These are phyloP conservation scores for Kluyveromyces dobzhanskii DNA, from an alignment of 805 yeast genomes.

Conservation along the genomic window DNA sequence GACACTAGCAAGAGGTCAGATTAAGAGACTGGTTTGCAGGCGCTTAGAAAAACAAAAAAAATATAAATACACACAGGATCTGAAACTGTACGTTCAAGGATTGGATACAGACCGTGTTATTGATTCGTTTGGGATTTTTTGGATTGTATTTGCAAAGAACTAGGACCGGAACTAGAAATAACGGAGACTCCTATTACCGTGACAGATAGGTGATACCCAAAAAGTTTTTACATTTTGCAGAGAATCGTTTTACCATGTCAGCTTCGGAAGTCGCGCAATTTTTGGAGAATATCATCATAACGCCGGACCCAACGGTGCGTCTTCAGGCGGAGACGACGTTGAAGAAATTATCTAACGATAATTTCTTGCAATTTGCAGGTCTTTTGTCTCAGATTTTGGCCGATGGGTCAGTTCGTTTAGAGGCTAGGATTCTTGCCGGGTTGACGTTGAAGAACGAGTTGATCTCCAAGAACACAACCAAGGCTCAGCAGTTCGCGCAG, in stretches of 20 bases:
- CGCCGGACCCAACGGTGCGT: slow-evolving; percentile 58
- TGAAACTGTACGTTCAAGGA: no score
- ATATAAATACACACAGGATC: no score
- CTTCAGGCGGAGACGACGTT: slow-evolving; percentile 73
- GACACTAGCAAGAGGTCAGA: no score
- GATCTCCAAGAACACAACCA: slow-evolving; percentile 67
- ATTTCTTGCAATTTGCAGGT: slow-evolving; percentile 67
- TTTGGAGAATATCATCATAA: slow-evolving; percentile 72
- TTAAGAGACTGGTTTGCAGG: no score
- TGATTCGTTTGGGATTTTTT: no score
- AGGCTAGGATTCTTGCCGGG: slow-evolving; percentile 89
- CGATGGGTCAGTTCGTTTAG: slow-evolving; percentile 53
- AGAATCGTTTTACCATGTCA: slow-evolving; percentile 16
- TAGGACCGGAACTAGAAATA: no score
- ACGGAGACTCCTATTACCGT: no score
- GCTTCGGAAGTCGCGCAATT: slow-evolving; percentile 51
- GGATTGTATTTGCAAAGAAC: no score
- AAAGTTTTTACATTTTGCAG: no score
- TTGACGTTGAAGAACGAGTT: slow-evolving; percentile 80
- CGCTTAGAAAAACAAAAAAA: no score
- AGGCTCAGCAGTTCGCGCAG: slow-evolving; percentile 49
- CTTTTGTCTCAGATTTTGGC: slow-evolving; percentile 65
- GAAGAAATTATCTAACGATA: slow-evolving; percentile 57
- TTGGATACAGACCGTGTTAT: no score
- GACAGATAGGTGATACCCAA: no score